Conservation (phyloP, 2,329 filamentous ascomycete species). For the Stachybotrys chlorohalonatus region DNA sequence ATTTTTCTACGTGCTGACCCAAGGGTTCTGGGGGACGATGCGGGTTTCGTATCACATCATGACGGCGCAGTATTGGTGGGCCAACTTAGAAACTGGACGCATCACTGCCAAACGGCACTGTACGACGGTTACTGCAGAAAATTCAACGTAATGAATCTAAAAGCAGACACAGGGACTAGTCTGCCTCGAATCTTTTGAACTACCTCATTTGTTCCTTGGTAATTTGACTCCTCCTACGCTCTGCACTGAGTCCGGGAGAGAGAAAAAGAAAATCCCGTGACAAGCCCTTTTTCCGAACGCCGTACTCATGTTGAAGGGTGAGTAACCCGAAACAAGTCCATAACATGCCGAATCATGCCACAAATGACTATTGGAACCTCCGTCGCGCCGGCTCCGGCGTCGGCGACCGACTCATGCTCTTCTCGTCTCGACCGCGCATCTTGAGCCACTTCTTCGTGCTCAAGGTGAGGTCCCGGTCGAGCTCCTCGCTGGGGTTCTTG, state of each 20-base stretch:
- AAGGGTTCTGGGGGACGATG: not conserved
- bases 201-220: not conserved
- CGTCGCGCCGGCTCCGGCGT: conserved; percentile 76
- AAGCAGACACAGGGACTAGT: not conserved
- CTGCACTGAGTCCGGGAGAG: no score
- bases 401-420: conserved; percentile 73
- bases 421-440: conserved; percentile 70
- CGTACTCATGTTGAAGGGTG: conserved; percentile 4
- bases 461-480: conserved; percentile 80
- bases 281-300: conserved; percentile 10
- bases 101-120: not conserved
- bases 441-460: conserved; percentile 96
- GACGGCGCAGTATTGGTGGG: not conserved
- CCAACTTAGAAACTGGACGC: not conserved
- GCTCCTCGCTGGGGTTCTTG: conserved; percentile 83
- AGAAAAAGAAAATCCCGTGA: not conserved
- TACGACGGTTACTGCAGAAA: not conserved
- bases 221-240: no score
- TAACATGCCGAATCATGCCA: conserved; percentile 2
- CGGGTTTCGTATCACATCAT: not conserved
- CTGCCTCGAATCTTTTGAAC: not conserved
- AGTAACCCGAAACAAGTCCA: not conserved
- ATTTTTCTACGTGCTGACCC: not conserved
- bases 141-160: not conserved
- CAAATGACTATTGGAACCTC: conserved; percentile 42